Conservation (phyloP, 2,329 filamentous ascomycete genomes). For the Ascochyta pisi region DNA sequence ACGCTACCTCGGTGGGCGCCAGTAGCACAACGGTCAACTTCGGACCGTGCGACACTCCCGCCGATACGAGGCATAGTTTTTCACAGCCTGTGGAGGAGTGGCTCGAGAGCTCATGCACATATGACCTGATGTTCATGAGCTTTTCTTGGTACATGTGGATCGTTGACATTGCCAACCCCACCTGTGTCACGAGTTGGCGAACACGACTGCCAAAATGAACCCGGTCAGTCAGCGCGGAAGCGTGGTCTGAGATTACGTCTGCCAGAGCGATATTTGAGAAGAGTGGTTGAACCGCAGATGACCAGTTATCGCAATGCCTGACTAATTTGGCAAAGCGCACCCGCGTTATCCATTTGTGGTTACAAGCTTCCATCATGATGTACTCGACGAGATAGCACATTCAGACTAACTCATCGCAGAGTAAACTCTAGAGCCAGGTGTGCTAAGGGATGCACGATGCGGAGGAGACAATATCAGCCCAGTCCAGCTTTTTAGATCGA, state of each 20-base stretch:
- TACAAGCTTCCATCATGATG: slow-evolving; percentile 5
- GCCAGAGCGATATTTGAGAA: slow-evolving; percentile 1
- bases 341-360: slow-evolving; percentile 6
- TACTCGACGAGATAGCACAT: not conserved
- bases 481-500: not conserved
- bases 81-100: not conserved
- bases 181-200: not conserved
- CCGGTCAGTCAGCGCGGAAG: not conserved
- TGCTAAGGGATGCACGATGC: not conserved
- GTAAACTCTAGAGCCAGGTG: not conserved
- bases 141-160: slow-evolving; percentile 7
- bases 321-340: slow-evolving; percentile 11
- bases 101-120: slow-evolving; percentile 1
- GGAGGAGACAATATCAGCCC: not conserved
- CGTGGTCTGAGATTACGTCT: not conserved
- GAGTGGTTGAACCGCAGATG: not conserved
- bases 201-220: not conserved
- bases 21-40: slow-evolving; percentile 25
- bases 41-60: slow-evolving; percentile 18
- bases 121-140: slow-evolving; percentile 7
- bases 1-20: slow-evolving; percentile 25
- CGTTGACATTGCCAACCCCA: not conserved
- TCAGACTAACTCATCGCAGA: not conserved
- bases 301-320: slow-evolving; percentile 1
- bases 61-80: not conserved